Percentiles rank a stretch among this genome's conserved stretches.
Evolutionary conservation across 345 rosid species (phyloP).

Genomic region (Linum trigynum): DNA sequence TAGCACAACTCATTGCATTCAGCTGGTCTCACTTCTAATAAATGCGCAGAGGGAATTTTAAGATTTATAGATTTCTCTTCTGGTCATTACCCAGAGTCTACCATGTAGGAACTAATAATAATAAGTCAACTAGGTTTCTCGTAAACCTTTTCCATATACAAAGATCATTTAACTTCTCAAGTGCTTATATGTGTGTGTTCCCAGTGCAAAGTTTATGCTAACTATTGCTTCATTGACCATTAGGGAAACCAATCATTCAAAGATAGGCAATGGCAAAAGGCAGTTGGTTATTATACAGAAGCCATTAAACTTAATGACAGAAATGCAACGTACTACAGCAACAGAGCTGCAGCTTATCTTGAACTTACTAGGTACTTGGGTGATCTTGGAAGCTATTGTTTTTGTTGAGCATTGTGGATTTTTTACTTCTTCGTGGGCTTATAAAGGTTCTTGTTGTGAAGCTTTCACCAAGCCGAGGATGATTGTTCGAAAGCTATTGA

Average conservation of each 20-base stretch:
- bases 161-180: background rate
- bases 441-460: constrained; percentile 22
- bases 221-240: background rate
- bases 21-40: too few species aligned
- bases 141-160: background rate
- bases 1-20: too few species aligned
- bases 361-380: constrained; percentile 53
- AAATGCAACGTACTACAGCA: constrained; percentile 85
- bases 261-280: constrained; percentile 79
- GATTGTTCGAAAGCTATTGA: constrained; percentile 74
- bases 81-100: background rate
- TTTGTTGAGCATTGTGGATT: background rate
- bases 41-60: background rate
- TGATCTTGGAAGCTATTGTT: constrained; percentile 4
- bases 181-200: background rate
- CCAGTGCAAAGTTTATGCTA: too few species aligned
- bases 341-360: constrained; percentile 97
- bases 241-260: constrained; percentile 96
- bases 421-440: constrained; percentile 11
- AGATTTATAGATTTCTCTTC: background rate
- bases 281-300: constrained; percentile 67
- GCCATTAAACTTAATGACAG: constrained; percentile 71
- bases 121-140: background rate
- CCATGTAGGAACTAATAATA: background rate
- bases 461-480: constrained; percentile 81